Percentiles rank a stretch among this genome's conserved stretches.
Conservation (phyloP, 2,329 filamentous ascomycete genomes). For the Trichoderma sp. region DNA sequence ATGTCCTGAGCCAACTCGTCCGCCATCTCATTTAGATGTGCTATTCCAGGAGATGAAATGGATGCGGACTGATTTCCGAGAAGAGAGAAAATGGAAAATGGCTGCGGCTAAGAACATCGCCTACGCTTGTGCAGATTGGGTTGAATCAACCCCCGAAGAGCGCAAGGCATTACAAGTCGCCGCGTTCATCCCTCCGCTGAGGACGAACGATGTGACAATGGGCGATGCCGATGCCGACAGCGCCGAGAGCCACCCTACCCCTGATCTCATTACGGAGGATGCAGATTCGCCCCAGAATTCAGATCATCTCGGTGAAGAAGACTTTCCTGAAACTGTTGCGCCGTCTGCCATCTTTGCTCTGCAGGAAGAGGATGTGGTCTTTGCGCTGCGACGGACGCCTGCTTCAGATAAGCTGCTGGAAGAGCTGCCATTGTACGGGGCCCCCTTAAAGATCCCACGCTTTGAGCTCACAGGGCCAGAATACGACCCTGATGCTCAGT, state of each 20-base stretch:
- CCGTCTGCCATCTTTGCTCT: slow-evolving; percentile 82
- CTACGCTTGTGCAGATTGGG: slow-evolving; percentile 80
- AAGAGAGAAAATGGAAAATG: slow-evolving; percentile 93
- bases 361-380: slow-evolving; percentile 79
- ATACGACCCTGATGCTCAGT: slow-evolving; percentile 66
- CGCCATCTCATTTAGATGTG: slow-evolving; percentile 80
- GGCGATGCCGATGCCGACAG: slow-evolving; percentile 38
- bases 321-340: slow-evolving; percentile 54
- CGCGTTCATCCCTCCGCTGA: slow-evolving; percentile 48
- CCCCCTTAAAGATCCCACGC: slow-evolving; percentile 60
- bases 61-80: slow-evolving; percentile 95
- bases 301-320: slow-evolving; percentile 42
- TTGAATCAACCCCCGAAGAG: slow-evolving; percentile 63
- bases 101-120: slow-evolving; percentile 78
- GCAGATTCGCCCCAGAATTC: slow-evolving; percentile 55
- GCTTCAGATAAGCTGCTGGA: slow-evolving; percentile 74
- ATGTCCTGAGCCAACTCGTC: slow-evolving; percentile 75
- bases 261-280: slow-evolving; percentile 68
- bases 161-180: slow-evolving; percentile 69
- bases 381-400: slow-evolving; percentile 72
- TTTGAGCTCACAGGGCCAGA: slow-evolving; percentile 60
- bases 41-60: slow-evolving; percentile 91
- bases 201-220: slow-evolving; percentile 34
- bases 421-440: slow-evolving; percentile 78
- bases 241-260: slow-evolving; percentile 56